Conservation (phyloP, 768 basidiomycete species). For the Suillus discolor region DNA sequence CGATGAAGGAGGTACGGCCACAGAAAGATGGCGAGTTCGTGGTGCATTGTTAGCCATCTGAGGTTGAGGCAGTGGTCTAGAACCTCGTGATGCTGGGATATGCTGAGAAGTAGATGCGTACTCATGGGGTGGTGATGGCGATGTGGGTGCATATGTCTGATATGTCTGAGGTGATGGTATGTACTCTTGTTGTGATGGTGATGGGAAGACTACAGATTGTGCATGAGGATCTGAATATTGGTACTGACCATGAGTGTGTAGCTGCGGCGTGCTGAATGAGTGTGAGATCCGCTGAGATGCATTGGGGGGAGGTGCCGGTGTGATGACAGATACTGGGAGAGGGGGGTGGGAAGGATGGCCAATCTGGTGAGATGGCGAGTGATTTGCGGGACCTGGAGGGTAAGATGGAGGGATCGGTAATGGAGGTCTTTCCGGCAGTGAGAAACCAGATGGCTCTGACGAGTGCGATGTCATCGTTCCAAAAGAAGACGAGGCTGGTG, state of each 20-base stretch:
- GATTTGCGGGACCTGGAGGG: conserved; percentile 19
- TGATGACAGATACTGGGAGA: conserved; percentile 13
- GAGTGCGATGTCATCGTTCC: conserved; percentile 37
- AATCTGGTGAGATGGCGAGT: conserved; percentile 23
- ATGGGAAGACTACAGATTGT: conserved; percentile 25
- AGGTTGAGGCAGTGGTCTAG: conserved; percentile 35
- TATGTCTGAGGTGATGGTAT: conserved; percentile 32
- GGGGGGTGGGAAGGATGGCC: conserved; percentile 18
- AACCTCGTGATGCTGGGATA: conserved; percentile 18
- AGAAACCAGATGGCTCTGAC: conserved; percentile 32
- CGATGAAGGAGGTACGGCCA: conserved; percentile 30
- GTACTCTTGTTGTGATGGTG: conserved; percentile 25
- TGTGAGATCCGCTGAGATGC: conserved; percentile 27
- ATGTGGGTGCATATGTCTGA: conserved; percentile 17
- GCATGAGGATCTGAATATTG: conserved; percentile 26
- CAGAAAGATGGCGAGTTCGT: conserved; percentile 32
- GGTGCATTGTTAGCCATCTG: conserved; percentile 24
- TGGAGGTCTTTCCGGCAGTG: conserved; percentile 44
- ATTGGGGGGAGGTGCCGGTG: conserved; percentile 19
- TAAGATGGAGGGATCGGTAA: conserved; percentile 28
- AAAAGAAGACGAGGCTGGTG: conserved; percentile 40
- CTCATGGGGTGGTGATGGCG: conserved; percentile 30
- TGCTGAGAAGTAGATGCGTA: conserved; percentile 10
- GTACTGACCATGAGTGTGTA: conserved; percentile 24
- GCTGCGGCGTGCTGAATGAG: conserved; percentile 30